phyloP scores from a whole-genome alignment of 352 stramenopile genomes.

The Phytophthora multivora region DNA sequence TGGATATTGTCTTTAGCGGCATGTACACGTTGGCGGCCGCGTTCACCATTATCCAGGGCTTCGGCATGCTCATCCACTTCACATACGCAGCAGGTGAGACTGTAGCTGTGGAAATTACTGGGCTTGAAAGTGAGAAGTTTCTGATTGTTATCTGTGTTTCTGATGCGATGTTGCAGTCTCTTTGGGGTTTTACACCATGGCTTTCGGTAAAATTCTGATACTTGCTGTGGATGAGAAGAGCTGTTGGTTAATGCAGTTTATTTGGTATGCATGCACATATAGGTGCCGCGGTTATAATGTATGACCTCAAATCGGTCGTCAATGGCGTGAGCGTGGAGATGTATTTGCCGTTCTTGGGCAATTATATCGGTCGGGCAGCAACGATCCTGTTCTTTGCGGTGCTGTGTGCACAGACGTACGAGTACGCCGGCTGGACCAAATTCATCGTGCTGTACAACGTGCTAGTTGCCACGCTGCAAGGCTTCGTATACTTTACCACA shows the following conservation, averaged over 20 bases:
- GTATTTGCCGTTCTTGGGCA: constrained; percentile 88
- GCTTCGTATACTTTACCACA: constrained; percentile 84
- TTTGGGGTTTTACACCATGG: constrained; percentile 85
- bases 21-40: constrained; percentile 87
- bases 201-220: constrained; percentile 56
- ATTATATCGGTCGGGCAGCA: constrained; percentile 83
- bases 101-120: not conserved
- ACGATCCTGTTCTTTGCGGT: constrained; percentile 86
- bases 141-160: constrained; percentile 19
- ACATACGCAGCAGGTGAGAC: constrained; percentile 58
- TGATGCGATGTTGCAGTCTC: constrained; percentile 42
- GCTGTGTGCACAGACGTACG: constrained; percentile 69
- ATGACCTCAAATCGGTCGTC: constrained; percentile 86
- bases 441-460: constrained; percentile 81
- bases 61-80: constrained; percentile 84
- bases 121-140: not conserved
- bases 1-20: constrained; percentile 85
- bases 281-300: constrained; percentile 80
- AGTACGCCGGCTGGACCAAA: constrained; percentile 73
- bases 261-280: not conserved
- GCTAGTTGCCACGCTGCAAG: constrained; percentile 73
- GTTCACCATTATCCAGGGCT: constrained; percentile 84
- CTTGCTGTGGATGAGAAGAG: not conserved
- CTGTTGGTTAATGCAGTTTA: constrained; percentile 1
- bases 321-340: constrained; percentile 82